A percentile compares a stretch with the other conserved stretches of the same genome.
Evolutionary conservation across 2,329 filamentous ascomycete species (phyloP).

Genomic region (Botrytis byssoidea): DNA sequence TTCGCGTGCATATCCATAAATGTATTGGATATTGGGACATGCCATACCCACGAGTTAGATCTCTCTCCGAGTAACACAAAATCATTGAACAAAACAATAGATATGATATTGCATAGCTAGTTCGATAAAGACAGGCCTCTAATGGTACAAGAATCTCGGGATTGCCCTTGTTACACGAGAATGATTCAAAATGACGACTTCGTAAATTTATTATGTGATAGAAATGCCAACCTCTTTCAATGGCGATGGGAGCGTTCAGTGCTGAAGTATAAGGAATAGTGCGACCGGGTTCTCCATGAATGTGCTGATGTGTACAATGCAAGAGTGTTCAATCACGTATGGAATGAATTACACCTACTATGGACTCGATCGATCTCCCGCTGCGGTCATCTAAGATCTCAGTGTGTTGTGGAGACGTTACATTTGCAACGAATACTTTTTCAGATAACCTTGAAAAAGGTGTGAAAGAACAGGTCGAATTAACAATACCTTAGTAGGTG

Average conservation of each 20-base stretch:
- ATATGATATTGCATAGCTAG: neutral
- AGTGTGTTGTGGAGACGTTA: neutral
- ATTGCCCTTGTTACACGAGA: neutral
- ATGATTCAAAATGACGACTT: neutral
- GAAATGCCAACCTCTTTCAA: neutral
- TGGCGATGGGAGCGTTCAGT: neutral
- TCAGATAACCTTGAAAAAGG: neutral
- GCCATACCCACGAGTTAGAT: conserved; percentile 12
- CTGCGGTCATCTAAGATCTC: neutral
- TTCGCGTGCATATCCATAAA: neutral
- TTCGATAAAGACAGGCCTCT: neutral
- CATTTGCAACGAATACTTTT: neutral
- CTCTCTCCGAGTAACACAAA: neutral
- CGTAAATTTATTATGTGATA: neutral
- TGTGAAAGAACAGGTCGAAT: neutral
- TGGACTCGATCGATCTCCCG: neutral
- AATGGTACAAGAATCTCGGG: conserved; percentile 4
- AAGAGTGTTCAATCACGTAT: neutral
- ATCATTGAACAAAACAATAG: neutral
- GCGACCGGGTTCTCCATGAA: too few relatives aligned
- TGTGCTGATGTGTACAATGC: neutral
- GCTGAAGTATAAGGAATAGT: neutral
- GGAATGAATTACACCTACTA: neutral
- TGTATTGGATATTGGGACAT: conserved; percentile 8
- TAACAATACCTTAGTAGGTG: neutral